Base-by-base conservation (phyloP, 2,329 filamentous ascomycete genomes). In the Allantophomopsis lycopodina region DNA sequence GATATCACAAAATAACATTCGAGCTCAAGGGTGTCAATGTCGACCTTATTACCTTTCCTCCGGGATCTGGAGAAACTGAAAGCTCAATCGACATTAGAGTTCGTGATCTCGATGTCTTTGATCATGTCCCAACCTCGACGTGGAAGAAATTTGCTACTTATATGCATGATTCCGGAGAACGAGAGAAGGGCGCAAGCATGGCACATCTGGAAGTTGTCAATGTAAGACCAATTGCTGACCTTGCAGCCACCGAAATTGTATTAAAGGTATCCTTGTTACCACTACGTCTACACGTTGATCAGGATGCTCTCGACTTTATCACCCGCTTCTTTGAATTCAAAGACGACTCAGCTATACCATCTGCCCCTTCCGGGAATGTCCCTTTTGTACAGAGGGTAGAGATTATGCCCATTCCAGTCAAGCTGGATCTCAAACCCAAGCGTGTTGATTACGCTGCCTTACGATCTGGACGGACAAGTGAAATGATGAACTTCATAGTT, bases 91-190 rank as follows among this genome's bases (percentile, higher is more conserved):
- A 95, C 57, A 65, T 96, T 28, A 77, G 86, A 7, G 68, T 98
- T 10, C 72, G 76, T 32, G 81, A 91, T 42, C 66, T 98, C 11
- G 88, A 94, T 49, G 79, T 98, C 13, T 94, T 91, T 45, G 91
- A 98, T 57, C 86, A 95, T 54, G 73, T 98, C 2, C 86, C 87
- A 2, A 89, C 86, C 0, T 98, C 91, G 3, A 95, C 89, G 0
- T 98, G 93, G 93, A 93, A 84, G 59, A 98, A 95, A 57, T 98
- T 98, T 61, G 79, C 86, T 12, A 96, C 89, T 0, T 95, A 94
- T 51, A 83, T 94, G 63, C 77, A 83, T 43, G 86, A 93, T 54
- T 80, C 79, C 10, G 84, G 83, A n/a, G 79, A 85, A 52, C 76
- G 88, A 37, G 86, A 96, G 60, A 81, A 84, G 59, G 82, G 79